Base-by-base conservation (phyloP, 345 rosid genomes). In the Gossypium sturtianum region DNA sequence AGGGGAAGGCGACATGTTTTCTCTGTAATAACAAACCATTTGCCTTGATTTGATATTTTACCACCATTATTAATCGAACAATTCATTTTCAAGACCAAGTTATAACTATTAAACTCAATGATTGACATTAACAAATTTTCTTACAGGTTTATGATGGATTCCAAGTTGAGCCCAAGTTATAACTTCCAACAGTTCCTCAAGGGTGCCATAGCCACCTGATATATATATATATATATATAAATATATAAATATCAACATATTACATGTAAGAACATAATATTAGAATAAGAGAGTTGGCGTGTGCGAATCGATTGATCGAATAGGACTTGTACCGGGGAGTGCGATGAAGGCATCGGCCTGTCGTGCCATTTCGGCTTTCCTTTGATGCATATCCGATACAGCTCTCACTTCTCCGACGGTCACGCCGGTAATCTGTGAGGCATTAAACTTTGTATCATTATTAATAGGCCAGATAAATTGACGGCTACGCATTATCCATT, bases 121-220 rank as follows among this genome's bases (percentile, higher is more conserved):
- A 59, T 25, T 12, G 38, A 2, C 17, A 59, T 20, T 23, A 59
- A 59, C 38, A 25, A 59, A 38, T 34, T 69, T 48, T 71, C 91
- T 83, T 86, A 94, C 98, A 67, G 98, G 98, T 82, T 94, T 94
- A 64, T 80, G 84, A 83, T 94, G 98, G 83, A 94, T 94, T 47
- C 97, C 94, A 19, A 94, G 97, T 84, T 94, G 98, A 70, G 97
- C 97, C 98, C 98, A 92, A 43, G 98, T 92, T 78, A 94, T 94
- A 66, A 92, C 98, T 86, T 94, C 98, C 45, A 94, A 91, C 80
- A 92, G 78, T 72, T 94, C 98, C 75, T 94, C 98, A 0, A 94
- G 91, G 23, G 98, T 94, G 25, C 98, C 98, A 78, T 94, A 94
- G 45, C 98, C 98, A 76, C 98, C 98, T 94, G 76, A 60, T 34